Evolutionary conservation across 345 rosid genomes (phyloP).

Genomic region (Eucalyptus paniculata): DNA sequence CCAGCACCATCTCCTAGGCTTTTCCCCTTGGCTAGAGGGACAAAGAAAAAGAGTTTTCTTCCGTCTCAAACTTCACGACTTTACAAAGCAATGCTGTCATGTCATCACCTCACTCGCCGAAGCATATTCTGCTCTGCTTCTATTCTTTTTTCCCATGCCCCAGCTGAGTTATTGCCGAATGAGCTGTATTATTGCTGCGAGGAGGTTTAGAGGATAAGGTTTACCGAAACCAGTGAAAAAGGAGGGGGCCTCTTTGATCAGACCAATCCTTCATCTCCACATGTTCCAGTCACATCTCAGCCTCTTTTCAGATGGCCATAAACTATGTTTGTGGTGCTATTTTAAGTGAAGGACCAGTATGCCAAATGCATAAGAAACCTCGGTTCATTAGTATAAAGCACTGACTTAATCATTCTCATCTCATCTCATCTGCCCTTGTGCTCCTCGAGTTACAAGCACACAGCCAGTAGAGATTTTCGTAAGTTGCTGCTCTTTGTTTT

Average conservation of each 20-base stretch:
- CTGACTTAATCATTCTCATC: background rate
- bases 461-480: background rate
- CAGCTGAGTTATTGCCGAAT: background rate
- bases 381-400: background rate
- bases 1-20: background rate
- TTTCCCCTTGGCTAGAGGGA: background rate
- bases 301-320: background rate
- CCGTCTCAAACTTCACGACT: background rate
- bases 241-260: background rate
- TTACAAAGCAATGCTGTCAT: background rate
- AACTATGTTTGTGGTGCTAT: background rate
- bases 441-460: background rate
- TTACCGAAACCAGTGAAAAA: conserved; percentile 28
- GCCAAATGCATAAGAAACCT: background rate
- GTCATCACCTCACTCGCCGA: background rate
- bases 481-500: background rate
- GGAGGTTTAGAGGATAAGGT: conserved; percentile 29
- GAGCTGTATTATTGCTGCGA: background rate
- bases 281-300: conserved; percentile 12
- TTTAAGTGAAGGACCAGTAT: background rate
- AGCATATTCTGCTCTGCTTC: background rate
- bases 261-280: conserved; percentile 22
- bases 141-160: background rate
- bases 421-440: background rate
- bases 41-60: background rate